These are phyloP conservation scores for Barnettozyma sucrosica DNA, from an alignment of 805 yeast species.

Conservation along the genomic window DNA sequence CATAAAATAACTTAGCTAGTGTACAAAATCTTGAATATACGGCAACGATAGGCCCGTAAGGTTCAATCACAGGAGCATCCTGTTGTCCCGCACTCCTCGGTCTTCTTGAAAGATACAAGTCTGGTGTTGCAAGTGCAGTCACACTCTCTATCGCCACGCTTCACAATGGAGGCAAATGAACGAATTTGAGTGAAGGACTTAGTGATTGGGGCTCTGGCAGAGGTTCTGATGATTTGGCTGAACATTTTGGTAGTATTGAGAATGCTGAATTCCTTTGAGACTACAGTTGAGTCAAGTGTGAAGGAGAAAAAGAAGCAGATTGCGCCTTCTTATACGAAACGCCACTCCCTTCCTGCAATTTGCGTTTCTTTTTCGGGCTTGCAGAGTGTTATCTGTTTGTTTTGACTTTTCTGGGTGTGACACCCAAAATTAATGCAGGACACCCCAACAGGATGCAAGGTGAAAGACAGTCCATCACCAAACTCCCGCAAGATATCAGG, in stretches of 20 bases:
- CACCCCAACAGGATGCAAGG: neutral
- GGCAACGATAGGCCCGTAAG: neutral
- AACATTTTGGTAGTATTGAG: conserved; percentile 11
- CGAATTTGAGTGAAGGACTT: conserved; percentile 7
- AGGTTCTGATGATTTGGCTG: conserved; percentile 13
- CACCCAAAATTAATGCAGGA: neutral
- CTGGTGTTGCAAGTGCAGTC: conserved; percentile 25
- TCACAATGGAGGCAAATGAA: conserved; percentile 10
- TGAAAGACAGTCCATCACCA: neutral
- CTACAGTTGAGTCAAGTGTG: no score
- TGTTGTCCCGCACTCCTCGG: conserved; percentile 24
- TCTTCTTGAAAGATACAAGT: conserved; percentile 13
- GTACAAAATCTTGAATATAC: neutral
- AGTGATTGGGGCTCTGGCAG: conserved; percentile 13
- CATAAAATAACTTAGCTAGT: neutral
- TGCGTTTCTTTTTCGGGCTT: neutral
- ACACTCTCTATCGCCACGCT: conserved; percentile 22
- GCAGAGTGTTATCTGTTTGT: neutral
- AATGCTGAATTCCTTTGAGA: no score
- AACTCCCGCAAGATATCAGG: neutral
- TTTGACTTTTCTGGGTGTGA: neutral
- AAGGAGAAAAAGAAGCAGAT: neutral
- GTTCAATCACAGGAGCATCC: conserved; percentile 23
- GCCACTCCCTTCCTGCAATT: neutral
- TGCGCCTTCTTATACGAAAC: neutral